Percentiles rank a stretch among this genome's conserved stretches.
phyloP scores from a whole-genome alignment of 1,284 basidiomycete species.

The Cutaneotrichosporon sp. region DNA sequence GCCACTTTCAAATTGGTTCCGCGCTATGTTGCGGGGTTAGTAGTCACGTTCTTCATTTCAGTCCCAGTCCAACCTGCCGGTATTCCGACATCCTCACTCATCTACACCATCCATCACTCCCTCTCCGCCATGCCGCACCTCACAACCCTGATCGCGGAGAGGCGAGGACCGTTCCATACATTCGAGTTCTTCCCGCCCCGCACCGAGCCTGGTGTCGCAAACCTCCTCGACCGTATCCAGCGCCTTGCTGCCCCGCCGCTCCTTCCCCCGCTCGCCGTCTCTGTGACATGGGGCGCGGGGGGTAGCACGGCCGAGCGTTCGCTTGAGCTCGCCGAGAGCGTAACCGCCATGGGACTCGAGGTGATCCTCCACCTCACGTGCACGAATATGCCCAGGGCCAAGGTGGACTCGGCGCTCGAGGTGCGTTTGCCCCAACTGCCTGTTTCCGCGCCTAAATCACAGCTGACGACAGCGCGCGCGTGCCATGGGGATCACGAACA shows the following conservation, averaged over 20 bases:
- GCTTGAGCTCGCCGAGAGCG: conserved; percentile 74
- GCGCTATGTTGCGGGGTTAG: too few species aligned
- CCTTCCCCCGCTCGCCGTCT: conserved; percentile 65
- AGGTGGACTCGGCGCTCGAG: conserved; percentile 75
- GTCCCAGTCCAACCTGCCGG: too few species aligned
- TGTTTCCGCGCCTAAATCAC: too few species aligned
- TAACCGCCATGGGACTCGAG: conserved; percentile 53
- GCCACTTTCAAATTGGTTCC: too few species aligned
- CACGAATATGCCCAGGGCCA: conserved; percentile 89
- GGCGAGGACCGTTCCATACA: conserved; percentile 63
- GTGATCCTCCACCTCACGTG: conserved; percentile 94
- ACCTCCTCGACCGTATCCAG: conserved; percentile 72
- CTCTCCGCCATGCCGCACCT: conserved; percentile 17
- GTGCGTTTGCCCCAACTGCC: too few species aligned
- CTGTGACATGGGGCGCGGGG: conserved; percentile 95
- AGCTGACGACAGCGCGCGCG: conserved; percentile 62
- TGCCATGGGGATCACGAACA: conserved; percentile 76
- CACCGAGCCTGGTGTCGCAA: conserved; percentile 86
- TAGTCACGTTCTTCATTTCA: too few species aligned
- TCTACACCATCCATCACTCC: neutral
- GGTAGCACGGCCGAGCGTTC: conserved; percentile 84
- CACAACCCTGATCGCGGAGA: conserved; percentile 7
- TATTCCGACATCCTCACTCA: neutral
- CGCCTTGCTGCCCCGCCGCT: conserved; percentile 58
- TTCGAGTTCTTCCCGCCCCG: conserved; percentile 96